These are phyloP conservation scores for Striga hermonthica DNA, from an alignment of 305 asterid species.

Conservation along the genomic window DNA sequence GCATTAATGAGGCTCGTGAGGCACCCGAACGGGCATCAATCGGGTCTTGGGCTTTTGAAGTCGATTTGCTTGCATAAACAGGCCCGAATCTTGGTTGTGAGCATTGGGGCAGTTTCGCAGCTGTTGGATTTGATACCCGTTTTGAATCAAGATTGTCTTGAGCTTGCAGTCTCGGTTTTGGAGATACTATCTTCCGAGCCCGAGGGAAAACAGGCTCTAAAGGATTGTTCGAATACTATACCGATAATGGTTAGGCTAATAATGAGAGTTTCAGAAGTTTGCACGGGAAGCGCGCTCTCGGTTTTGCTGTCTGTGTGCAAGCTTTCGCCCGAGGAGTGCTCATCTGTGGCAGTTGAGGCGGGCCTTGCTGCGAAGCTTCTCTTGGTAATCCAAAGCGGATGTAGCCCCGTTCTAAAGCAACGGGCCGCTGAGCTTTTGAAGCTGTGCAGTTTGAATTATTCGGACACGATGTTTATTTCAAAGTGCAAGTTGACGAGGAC, in stretches of 20 bases:
- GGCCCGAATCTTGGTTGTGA: slow-evolving; percentile 43
- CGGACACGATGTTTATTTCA: slow-evolving; percentile 55
- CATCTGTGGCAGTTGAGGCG: slow-evolving; percentile 51
- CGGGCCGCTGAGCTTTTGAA: slow-evolving; percentile 63
- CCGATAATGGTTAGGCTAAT: slow-evolving; percentile 47
- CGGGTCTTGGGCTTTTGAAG: slow-evolving; percentile 52
- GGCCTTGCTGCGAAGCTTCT: slow-evolving; percentile 63
- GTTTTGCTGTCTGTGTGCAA: slow-evolving; percentile 46
- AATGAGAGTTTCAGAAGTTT: slow-evolving; percentile 53
- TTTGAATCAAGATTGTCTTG: slow-evolving; percentile 47
- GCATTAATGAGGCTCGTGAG: slow-evolving; percentile 60
- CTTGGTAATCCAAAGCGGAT: slow-evolving; percentile 60
- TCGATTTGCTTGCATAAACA: slow-evolving; percentile 38
- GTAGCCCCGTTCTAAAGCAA: slow-evolving; percentile 47
- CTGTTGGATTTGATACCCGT: slow-evolving; percentile 44
- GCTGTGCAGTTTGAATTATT: slow-evolving; percentile 56
- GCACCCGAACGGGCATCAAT: slow-evolving; percentile 45
- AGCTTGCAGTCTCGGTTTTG: slow-evolving; percentile 48
- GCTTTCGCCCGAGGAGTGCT: slow-evolving; percentile 51
- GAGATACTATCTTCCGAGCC: slow-evolving; percentile 44
- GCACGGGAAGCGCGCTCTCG: slow-evolving; percentile 51
- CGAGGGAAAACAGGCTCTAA: slow-evolving; percentile 52
- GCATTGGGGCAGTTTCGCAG: slow-evolving; percentile 57
- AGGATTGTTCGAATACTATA: slow-evolving; percentile 45
- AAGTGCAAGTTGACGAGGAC: slow-evolving; percentile 63